These are phyloP conservation scores for Osmanthus fragrans DNA, from an alignment of 257 asterid genomes.

Conservation along the genomic window DNA sequence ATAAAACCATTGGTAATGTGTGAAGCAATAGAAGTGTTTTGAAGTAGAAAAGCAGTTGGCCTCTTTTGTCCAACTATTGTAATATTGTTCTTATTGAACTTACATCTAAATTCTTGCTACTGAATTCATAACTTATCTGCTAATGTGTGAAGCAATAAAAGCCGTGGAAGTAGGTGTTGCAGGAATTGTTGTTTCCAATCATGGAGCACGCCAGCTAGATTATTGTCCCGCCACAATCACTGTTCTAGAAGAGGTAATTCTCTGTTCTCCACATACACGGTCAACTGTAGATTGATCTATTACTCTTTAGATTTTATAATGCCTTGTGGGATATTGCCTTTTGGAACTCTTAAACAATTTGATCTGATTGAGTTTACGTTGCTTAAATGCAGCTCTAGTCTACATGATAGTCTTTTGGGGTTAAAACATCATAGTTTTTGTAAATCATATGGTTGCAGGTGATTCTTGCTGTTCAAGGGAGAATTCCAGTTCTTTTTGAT, in stretches of 20 bases:
- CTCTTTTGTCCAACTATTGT: neutral
- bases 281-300: neutral
- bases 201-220: constrained; percentile 71
- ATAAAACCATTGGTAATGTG: neutral
- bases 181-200: constrained; percentile 63
- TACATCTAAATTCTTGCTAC: neutral
- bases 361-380: neutral
- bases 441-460: constrained; percentile 34
- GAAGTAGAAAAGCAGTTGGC: neutral
- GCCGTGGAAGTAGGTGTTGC: constrained; percentile 63
- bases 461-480: constrained; percentile 57
- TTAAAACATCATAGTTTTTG: neutral
- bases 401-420: neutral
- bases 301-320: neutral
- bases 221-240: constrained; percentile 58
- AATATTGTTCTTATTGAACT: neutral
- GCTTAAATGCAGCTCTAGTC: neutral
- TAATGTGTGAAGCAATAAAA: constrained; percentile 41
- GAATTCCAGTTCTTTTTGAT: constrained; percentile 56
- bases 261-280: neutral
- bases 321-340: neutral
- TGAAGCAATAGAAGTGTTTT: neutral
- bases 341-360: neutral
- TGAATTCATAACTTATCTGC: constrained; percentile 1
- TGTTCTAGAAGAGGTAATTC: constrained; percentile 65